Base-by-base conservation (phyloP, 1,284 basidiomycete genomes). In the Tilletia caries region DNA sequence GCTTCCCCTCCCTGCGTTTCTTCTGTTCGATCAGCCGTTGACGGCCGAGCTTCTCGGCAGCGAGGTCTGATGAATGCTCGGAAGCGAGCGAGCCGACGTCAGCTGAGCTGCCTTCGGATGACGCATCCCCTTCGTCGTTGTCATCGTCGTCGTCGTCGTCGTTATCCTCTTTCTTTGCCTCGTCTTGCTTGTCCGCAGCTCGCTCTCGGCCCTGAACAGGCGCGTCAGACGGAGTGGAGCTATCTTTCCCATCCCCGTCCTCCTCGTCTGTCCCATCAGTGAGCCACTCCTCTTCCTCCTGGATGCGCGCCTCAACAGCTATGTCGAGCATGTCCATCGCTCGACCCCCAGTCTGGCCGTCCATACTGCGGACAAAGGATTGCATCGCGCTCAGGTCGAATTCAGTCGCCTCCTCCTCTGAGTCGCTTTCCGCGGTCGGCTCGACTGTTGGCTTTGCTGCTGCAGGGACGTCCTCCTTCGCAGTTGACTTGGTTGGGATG, bases 301-400 rank as follows among this genome's bases (percentile, higher is more conserved):
- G 8, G 5, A 62, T 32, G 29, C 29, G 58, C 18, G 29, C 32
- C n/a, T 62, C 58, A 34, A 62, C 32, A 13, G 58, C 58, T 27
- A 62, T 62, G n/a, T 62, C 58, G 18, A 62, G 29, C 58, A 62
- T 62, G 32, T 62, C 58, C 12, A 62, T 29, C 20, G 58, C n/a
- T 2, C 58, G 29, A 15, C 58, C 58, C 10, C 58, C 58, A 13
- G 58, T 20, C 58, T 62, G 58, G 13, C 58, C 58, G 23, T 62
- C 58, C 58, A 62, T 62, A 34, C 58, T 62, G 32, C 58, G 58
- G 18, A 62, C 58, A 23, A 62, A 62, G 10, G 58, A 62, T 33
- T 62, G 58, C 58, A 62, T 62, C 8, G 58, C 58, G 32, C 58
- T 62, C 12, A 62, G 58, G 33, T 62, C 58, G 33, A 62, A 62